phyloP scores from a whole-genome alignment of 345 rosid genomes.

The Combretum micranthum region DNA sequence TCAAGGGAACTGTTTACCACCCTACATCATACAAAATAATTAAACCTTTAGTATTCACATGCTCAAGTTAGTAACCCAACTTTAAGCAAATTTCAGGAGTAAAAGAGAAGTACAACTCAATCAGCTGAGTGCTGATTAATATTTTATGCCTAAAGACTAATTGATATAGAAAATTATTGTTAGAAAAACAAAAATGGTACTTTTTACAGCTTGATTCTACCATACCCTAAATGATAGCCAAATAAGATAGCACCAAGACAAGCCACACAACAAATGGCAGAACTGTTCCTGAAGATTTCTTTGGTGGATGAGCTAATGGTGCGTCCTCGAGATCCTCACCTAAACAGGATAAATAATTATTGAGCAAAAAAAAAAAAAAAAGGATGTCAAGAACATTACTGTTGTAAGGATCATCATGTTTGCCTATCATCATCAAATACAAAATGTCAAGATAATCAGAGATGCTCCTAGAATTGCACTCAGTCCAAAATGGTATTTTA shows the following conservation, averaged over 20 bases:
- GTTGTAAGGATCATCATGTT: no score
- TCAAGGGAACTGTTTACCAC: constrained; percentile 97
- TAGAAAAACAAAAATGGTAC: not conserved
- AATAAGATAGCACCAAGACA: constrained; percentile 92
- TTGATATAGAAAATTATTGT: not conserved
- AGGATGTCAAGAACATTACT: no score
- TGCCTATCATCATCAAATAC: no score
- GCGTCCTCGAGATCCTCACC: constrained; percentile 64
- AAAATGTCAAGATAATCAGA: no score
- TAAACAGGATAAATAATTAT: constrained; percentile 19
- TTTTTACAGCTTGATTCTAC: constrained; percentile 3
- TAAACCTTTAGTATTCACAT: not conserved
- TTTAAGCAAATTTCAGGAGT: not conserved
- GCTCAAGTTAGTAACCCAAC: not conserved
- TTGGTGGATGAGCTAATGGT: constrained; percentile 38
- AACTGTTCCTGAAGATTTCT: constrained; percentile 64
- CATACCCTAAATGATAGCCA: constrained; percentile 97
- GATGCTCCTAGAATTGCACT: no score
- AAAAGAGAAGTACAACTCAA: not conserved
- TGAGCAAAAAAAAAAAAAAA: not conserved
- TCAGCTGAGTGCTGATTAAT: no score
- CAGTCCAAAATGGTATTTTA: no score
- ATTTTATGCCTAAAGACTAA: not conserved
- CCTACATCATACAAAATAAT: constrained; percentile 29
- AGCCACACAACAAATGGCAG: constrained; percentile 88